Percentiles rank a stretch among this genome's conserved stretches.
Conservation (phyloP, 2,329 filamentous ascomycete genomes). For the Penicillium glabrum region DNA sequence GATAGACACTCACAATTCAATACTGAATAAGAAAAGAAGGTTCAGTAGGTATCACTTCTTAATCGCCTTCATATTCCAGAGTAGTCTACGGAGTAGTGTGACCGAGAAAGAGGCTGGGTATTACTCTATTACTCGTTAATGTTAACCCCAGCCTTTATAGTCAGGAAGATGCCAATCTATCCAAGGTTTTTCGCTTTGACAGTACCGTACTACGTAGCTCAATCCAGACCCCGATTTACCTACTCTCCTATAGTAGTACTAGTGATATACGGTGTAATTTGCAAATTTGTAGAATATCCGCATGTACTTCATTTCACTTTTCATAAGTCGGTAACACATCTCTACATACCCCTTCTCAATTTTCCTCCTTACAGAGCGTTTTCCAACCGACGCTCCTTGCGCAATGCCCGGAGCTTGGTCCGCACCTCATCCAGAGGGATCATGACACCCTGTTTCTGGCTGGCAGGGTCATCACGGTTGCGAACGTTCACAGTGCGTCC, state of each 20-base stretch:
- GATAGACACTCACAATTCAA: too few species aligned
- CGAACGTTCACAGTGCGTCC: conserved; percentile 62
- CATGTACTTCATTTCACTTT: conserved; percentile 15
- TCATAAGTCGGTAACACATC: conserved; percentile 11
- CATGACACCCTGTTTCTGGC: conserved; percentile 62
- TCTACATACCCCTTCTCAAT: neutral
- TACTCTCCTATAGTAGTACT: neutral
- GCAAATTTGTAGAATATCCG: neutral
- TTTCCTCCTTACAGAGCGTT: conserved; percentile 34
- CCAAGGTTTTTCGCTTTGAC: neutral
- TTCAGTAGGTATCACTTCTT: too few species aligned
- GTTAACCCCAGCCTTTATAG: too few species aligned
- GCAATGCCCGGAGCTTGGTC: conserved; percentile 49
- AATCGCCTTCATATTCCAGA: too few species aligned
- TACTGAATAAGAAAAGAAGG: too few species aligned
- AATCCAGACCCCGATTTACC: neutral
- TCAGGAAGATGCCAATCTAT: too few species aligned
- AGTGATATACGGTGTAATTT: neutral
- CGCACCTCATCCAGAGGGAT: conserved; percentile 61
- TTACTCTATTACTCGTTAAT: too few species aligned
- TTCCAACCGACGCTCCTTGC: conserved; percentile 47
- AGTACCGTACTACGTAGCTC: neutral
- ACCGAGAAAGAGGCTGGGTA: too few species aligned
- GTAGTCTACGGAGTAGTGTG: too few species aligned
- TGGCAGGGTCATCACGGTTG: conserved; percentile 62